These are phyloP conservation scores for Solanum hybrid DNA, from an alignment of 305 asterid genomes.

Conservation along the genomic window DNA sequence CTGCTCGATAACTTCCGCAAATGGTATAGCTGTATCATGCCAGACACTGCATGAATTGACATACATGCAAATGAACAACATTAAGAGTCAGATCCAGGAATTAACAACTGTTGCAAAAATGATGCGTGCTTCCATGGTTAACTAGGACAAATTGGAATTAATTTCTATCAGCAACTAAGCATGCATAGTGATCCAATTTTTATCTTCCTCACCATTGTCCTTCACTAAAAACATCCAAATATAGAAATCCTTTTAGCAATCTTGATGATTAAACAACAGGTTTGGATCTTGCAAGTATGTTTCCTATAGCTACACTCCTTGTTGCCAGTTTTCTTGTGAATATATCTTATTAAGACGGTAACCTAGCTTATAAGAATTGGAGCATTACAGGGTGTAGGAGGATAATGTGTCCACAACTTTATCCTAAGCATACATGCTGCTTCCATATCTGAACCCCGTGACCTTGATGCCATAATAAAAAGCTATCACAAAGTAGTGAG, in stretches of 20 bases:
- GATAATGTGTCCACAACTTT: not conserved
- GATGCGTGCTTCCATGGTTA: not conserved
- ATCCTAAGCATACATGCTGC: not conserved
- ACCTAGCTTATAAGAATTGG: not conserved
- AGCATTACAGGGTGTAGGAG: not conserved
- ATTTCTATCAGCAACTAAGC: not conserved
- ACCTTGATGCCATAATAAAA: not conserved
- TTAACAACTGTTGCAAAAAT: not conserved
- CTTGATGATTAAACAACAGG: not conserved
- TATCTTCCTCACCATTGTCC: not conserved
- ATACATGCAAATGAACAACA: not conserved
- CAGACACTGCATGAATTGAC: slow-evolving; percentile 55
- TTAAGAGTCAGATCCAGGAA: not conserved
- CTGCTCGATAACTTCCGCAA: slow-evolving; percentile 64
- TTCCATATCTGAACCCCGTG: not conserved
- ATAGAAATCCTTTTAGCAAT: not conserved
- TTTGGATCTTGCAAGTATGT: not conserved
- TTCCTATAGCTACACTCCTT: not conserved
- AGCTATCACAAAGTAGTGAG: not conserved
- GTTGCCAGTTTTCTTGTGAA: not conserved
- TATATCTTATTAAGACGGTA: not conserved
- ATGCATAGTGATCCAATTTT: not conserved
- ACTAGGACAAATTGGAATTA: not conserved
- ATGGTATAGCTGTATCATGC: slow-evolving; percentile 87
- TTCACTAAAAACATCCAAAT: not conserved